Evolutionary conservation across 441 rosid genomes (phyloP), one percentile per base, ranked within the genome.

Genomic region (Corymbia calophylla): DNA sequence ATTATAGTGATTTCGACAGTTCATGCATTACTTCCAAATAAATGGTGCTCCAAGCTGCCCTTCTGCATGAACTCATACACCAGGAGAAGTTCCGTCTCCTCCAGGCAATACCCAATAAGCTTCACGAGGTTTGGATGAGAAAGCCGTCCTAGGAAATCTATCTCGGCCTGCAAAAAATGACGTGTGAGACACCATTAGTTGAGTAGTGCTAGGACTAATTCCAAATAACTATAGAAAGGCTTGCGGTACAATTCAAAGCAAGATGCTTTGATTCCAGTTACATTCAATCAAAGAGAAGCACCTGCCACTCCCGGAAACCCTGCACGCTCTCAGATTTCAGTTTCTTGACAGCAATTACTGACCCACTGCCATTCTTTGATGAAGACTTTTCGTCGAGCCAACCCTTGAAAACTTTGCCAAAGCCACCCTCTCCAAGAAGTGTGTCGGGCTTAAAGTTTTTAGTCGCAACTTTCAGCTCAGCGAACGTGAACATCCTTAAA

Each of bases 231-330:
- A 14, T 25, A 6, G 68, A 86, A 64, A 73, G 48, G 84, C 17
- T 49, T 66, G 35, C 44, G 51, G 56, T 32, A 32, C 29, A 49
- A 51, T 48, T 47, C 35, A 44, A 68, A 48, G 35, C 53, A 35
- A 32, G 84, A 73, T 53, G 49, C 66, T 27, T 55, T 16, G 9
- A 73, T 89, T 56, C 44, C 31, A 19, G 87, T 53, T 56, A 19
- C 35, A 56, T 60, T 29, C 47, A 51, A 88, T 86, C 62, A 68
- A 87, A 88, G 68, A 86, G 86, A 92, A 90, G 94, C 91, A 98
- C 99, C 97, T 95, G 96, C 99, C 99, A 98, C 92, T 97, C 99
- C 88, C 94, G 96, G 17, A 93, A 93, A 27, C 99, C 99, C 93
- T 98, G 99, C 88, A 91, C 89, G 93, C 99, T 96, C 95, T 96